Base-by-base conservation (phyloP, 2,329 filamentous ascomycete genomes). In the Metarhizium guizhouense region DNA sequence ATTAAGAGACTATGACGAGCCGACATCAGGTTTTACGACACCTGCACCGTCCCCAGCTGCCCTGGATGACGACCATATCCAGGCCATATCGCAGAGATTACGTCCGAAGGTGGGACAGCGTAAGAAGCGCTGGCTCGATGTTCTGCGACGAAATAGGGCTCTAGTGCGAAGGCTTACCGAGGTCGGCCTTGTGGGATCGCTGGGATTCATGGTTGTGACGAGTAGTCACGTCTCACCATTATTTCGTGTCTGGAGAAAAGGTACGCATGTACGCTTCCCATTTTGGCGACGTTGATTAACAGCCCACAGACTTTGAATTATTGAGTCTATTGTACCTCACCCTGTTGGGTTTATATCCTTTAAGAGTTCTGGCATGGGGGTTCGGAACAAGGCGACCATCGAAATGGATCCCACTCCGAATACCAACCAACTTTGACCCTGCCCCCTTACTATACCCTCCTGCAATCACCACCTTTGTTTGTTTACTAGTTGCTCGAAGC, bases 361-460 rank as follows among this genome's bases (percentile, higher is more conserved):
- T 86, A 43, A 76, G 84, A 56, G 70, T 86, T n/a, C 64, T 76
- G 6, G 60, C 71, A 18, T 80, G 80, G 76, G 71, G 74, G 1
- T 74, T 76, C 56, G 67, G 66, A 20, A 69, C 71, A 29, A 67
- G 70, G 18, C 67, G 60, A 4, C 69, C 76, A 3, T 69, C 69
- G n/a, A 69, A 60, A 32, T 62, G 60, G 56, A 61, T 76, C 34
- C 72, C 75, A 1, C 63, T 85, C 40, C 67, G 67, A 34, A 75
- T 96, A 42, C 90, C 91, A 0, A 74, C 83, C 4, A 79, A 82
- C n/a, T 95, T 96, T 70, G 93, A 97, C 65, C 92, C 91, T 3
- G 93, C 93, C 6, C 90, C 92, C 11, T 77, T 96, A n/a, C 71
- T 96, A 56, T 97, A 96, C 67, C 93, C 93, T 18, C 80, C 87